phyloP scores from a whole-genome alignment of 768 basidiomycete species.

The Pulveroboletus ravenelii region DNA sequence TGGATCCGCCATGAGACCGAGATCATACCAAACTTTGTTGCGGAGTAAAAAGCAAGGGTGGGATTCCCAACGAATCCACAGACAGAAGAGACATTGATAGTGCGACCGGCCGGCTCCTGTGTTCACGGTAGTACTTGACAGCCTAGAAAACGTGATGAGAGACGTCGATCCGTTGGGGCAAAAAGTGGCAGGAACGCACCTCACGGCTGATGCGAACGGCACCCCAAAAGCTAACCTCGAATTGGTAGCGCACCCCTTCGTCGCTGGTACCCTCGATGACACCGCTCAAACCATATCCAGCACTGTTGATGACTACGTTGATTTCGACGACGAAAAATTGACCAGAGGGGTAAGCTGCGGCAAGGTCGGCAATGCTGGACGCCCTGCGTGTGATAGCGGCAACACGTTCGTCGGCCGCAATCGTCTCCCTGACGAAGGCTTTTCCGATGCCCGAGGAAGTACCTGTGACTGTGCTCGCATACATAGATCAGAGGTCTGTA shows the following conservation, averaged over 20 bases:
- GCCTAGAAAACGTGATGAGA: slow-evolving; percentile 8
- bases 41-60: slow-evolving; percentile 18
- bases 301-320: slow-evolving; percentile 34
- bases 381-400: slow-evolving; percentile 17
- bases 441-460: slow-evolving; percentile 38
- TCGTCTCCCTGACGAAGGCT: slow-evolving; percentile 23
- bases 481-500: background rate
- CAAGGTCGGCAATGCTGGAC: slow-evolving; percentile 14
- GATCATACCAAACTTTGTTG: slow-evolving; percentile 21
- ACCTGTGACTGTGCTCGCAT: slow-evolving; percentile 36
- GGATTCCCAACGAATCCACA: slow-evolving; percentile 17
- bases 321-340: slow-evolving; percentile 27
- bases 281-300: slow-evolving; percentile 18
- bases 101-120: slow-evolving; percentile 20
- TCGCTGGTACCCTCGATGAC: slow-evolving; percentile 27
- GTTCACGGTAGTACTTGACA: slow-evolving; percentile 30
- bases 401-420: no score
- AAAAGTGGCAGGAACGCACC: slow-evolving; percentile 3
- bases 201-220: slow-evolving; percentile 21
- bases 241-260: slow-evolving; percentile 22
- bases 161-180: background rate
- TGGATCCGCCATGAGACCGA: no score
- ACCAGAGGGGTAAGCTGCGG: slow-evolving; percentile 9
- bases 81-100: slow-evolving; percentile 20
- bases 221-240: slow-evolving; percentile 35